A percentile compares a stretch with the other conserved stretches of the same genome.
These are phyloP conservation scores for Ostreobium quekettii DNA, from an alignment of 139 green algal species.

Conservation along the genomic window DNA sequence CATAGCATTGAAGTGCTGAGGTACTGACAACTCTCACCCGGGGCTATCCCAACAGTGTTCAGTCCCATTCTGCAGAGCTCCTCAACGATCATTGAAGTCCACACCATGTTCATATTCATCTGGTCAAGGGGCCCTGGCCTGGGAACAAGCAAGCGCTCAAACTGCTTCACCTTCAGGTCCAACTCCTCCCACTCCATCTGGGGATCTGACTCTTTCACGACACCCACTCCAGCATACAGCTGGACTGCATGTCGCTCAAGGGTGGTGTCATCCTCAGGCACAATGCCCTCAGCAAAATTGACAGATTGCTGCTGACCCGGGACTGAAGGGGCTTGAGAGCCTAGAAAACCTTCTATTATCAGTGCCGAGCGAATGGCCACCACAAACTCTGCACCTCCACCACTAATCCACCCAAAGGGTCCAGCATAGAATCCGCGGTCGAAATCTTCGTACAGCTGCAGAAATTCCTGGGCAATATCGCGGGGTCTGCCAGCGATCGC, in stretches of 20 bases:
- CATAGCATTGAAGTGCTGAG: too few relatives aligned
- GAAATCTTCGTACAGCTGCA: conserved; percentile 67
- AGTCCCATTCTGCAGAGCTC: conserved; percentile 78
- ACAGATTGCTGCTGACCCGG: conserved; percentile 6
- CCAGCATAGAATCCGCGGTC: conserved; percentile 93
- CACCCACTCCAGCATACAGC: conserved; percentile 90
- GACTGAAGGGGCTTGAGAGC: neutral
- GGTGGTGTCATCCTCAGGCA: too few relatives aligned
- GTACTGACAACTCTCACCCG: conserved; percentile 34
- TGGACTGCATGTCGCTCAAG: conserved; percentile 33
- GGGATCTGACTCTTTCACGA: conserved; percentile 75
- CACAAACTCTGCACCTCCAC: conserved; percentile 79
- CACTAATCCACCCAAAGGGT: conserved; percentile 87
- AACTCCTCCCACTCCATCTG: conserved; percentile 88
- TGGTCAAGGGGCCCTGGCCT: conserved; percentile 5
- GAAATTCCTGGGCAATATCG: conserved; percentile 28
- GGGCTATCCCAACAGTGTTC: conserved; percentile 85
- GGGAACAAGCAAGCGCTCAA: conserved; percentile 42
- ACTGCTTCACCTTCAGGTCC: conserved; percentile 78
- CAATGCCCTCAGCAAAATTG: neutral
- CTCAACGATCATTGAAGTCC: conserved; percentile 66
- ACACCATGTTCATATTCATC: conserved; percentile 71
- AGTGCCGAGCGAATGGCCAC: conserved; percentile 96
- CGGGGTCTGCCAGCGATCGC: conserved; percentile 80
- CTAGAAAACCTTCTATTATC: too few relatives aligned